phyloP scores from a whole-genome alignment of 129 eudicot genomes.

The Chrysanthemum seticuspe region DNA sequence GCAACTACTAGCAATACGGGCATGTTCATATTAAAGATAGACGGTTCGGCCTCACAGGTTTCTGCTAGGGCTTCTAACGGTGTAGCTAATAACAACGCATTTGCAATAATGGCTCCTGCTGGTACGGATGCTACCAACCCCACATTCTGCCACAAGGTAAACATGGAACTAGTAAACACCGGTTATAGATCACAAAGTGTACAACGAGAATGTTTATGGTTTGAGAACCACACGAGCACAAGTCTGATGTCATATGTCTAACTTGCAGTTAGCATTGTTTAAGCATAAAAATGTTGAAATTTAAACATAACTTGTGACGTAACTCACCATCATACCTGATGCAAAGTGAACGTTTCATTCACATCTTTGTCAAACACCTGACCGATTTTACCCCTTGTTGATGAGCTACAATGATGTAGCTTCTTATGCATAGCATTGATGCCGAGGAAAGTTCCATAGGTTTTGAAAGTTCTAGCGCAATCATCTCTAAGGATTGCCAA shows the following conservation, averaged over 20 bases:
- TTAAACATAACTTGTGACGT: background rate
- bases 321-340: conserved; percentile 54
- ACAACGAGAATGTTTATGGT: background rate
- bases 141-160: conserved; percentile 45
- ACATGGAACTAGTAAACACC: conserved; percentile 1
- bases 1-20: conserved; percentile 86
- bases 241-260: background rate
- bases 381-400: conserved; percentile 13
- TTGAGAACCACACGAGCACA: background rate
- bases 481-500: conserved; percentile 4
- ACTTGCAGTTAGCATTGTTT: background rate
- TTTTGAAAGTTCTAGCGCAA: background rate
- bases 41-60: conserved; percentile 70
- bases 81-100: conserved; percentile 56
- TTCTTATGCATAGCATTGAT: conserved; percentile 20
- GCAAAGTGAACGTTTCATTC: conserved; percentile 17
- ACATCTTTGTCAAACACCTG: background rate
- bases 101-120: conserved; percentile 22
- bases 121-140: conserved; percentile 25
- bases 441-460: conserved; percentile 14
- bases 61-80: conserved; percentile 84
- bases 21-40: conserved; percentile 75
- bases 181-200: background rate
- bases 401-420: background rate
- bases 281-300: conserved; percentile 2